A percentile compares a stretch with the other conserved stretches of the same genome.
Conservation (phyloP, 345 rosid genomes). For the Capsella bursapastoris region DNA sequence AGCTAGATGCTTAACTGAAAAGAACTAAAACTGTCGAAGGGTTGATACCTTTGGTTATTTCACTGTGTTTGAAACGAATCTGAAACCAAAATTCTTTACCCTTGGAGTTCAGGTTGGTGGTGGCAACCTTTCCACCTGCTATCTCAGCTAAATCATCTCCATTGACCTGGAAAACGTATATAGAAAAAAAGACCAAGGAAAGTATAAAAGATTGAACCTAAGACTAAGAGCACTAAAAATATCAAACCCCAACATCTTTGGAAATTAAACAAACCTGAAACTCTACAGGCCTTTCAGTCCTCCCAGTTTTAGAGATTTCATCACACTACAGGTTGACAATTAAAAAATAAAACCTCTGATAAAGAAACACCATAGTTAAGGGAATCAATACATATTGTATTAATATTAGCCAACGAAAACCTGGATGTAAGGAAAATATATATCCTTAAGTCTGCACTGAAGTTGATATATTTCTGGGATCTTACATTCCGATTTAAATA, state of each 20-base stretch:
- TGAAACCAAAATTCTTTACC: slow-evolving; percentile 63
- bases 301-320: slow-evolving; percentile 53
- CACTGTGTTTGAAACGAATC: slow-evolving; percentile 40
- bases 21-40: background rate
- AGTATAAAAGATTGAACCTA: background rate
- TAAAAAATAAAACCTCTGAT: background rate
- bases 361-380: background rate
- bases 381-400: background rate
- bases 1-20: background rate
- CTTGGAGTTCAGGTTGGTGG: slow-evolving; percentile 64
- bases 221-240: background rate
- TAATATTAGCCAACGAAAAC: slow-evolving; percentile 34
- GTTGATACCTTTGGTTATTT: slow-evolving; percentile 31
- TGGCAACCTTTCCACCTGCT: slow-evolving; percentile 63
- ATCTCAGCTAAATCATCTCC: slow-evolving; percentile 65
- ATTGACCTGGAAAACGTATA: slow-evolving; percentile 52
- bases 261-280: slow-evolving; percentile 49
- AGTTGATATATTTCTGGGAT: slow-evolving; percentile 48
- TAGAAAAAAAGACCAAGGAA: background rate
- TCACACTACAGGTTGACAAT: slow-evolving; percentile 54
- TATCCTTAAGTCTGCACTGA: slow-evolving; percentile 75
- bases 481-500: slow-evolving; percentile 48
- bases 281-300: slow-evolving; percentile 59
- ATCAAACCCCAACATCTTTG: background rate
- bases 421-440: slow-evolving; percentile 83